Conservation (phyloP, 257 asterid species). For the Nyctanthes arbortristis region DNA sequence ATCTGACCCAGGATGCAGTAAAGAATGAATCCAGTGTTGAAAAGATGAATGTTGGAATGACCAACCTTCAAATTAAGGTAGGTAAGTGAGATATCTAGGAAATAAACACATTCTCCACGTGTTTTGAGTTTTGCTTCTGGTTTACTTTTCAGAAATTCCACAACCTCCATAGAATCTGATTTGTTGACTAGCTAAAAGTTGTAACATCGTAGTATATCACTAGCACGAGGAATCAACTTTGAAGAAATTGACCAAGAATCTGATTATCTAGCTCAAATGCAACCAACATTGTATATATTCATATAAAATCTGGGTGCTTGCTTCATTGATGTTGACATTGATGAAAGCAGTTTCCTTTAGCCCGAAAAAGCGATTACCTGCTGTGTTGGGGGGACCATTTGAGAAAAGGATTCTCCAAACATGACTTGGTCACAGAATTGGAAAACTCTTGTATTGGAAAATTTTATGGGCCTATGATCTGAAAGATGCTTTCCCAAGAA, state of each 20-base stretch:
- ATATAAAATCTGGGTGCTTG: too few relatives aligned
- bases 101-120: slow-evolving; percentile 25
- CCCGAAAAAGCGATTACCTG: slow-evolving; percentile 2
- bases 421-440: slow-evolving; percentile 3
- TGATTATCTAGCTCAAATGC: slow-evolving; percentile 24
- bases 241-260: slow-evolving; percentile 29
- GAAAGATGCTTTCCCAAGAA: background rate
- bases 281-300: slow-evolving; percentile 5
- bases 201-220: slow-evolving; percentile 34
- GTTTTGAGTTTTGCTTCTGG: slow-evolving; percentile 41
- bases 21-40: slow-evolving; percentile 48
- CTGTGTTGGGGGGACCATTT: slow-evolving; percentile 17
- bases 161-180: slow-evolving; percentile 38
- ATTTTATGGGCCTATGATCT: background rate
- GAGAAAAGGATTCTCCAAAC: background rate
- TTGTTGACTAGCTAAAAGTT: slow-evolving; percentile 35
- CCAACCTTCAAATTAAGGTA: slow-evolving; percentile 56
- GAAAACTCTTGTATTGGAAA: background rate
- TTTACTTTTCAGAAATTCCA: slow-evolving; percentile 31
- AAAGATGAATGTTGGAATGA: slow-evolving; percentile 55
- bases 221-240: slow-evolving; percentile 31
- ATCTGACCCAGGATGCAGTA: slow-evolving; percentile 34
- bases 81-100: slow-evolving; percentile 48
- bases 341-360: slow-evolving; percentile 11
- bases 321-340: slow-evolving; percentile 13